phyloP scores from a whole-genome alignment of 2,329 filamentous ascomycete species.

The Parasarocladium wereldwijsianum region DNA sequence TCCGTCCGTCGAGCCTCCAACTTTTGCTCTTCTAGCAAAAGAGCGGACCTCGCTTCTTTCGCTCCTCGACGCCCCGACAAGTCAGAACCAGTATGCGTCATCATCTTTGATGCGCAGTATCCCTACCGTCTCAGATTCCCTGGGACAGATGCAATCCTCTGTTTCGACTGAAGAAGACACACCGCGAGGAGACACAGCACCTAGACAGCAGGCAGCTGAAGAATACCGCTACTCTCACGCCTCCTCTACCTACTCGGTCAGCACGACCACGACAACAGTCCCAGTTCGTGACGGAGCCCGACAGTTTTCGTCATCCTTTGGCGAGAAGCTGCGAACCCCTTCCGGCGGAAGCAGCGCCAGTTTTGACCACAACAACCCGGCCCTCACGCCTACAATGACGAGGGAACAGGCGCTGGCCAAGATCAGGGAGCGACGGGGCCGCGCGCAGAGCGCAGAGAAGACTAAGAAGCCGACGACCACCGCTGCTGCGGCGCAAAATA shows the following conservation, averaged over 20 bases:
- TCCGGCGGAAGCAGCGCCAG: slow-evolving; percentile 21
- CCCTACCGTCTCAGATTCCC: slow-evolving; percentile 16
- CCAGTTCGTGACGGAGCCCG: slow-evolving; percentile 31
- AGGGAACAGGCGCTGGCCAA: slow-evolving; percentile 62
- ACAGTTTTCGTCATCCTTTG: slow-evolving; percentile 23
- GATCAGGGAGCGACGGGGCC: slow-evolving; percentile 57
- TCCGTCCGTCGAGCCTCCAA: slow-evolving; percentile 46
- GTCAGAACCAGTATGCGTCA: slow-evolving; percentile 18
- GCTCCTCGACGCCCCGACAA: slow-evolving; percentile 41
- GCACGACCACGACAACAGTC: slow-evolving; percentile 35
- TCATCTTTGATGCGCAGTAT: slow-evolving; percentile 25
- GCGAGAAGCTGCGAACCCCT: slow-evolving; percentile 29
- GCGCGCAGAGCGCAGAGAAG: slow-evolving; percentile 53
- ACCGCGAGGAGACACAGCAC: slow-evolving; percentile 1
- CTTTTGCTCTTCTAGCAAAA: slow-evolving; percentile 38
- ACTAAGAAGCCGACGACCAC: slow-evolving; percentile 29
- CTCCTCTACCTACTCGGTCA: slow-evolving; percentile 30
- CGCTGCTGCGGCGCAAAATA: slow-evolving; percentile 14
- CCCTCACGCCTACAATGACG: slow-evolving; percentile 50
- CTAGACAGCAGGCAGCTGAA: slow-evolving; percentile 1
- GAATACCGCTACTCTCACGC: slow-evolving; percentile 23
- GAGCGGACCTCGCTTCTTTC: slow-evolving; percentile 45
- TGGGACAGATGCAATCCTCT: slow-evolving; percentile 4
- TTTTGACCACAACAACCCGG: slow-evolving; percentile 42
- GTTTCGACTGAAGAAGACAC: slow-evolving; percentile 4